Percentiles rank a stretch among this genome's conserved stretches.
Conservation (phyloP, 2,329 filamentous ascomycete genomes). For the Colletotrichum liriopes region DNA sequence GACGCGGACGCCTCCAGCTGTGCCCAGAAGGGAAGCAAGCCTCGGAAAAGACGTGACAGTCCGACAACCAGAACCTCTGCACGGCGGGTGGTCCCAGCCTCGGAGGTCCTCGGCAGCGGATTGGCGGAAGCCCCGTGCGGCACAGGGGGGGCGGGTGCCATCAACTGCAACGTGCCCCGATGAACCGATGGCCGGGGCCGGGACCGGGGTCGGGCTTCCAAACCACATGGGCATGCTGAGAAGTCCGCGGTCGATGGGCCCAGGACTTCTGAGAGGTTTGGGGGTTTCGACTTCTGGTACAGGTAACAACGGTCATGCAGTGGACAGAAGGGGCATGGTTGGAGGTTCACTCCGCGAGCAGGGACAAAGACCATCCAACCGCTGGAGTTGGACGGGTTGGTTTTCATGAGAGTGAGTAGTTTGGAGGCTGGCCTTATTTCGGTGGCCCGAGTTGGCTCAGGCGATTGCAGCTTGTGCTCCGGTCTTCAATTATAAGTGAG, state of each 20-base stretch:
- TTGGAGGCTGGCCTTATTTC: background rate
- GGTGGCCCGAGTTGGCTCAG: background rate
- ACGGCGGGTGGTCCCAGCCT: slow-evolving; percentile 18
- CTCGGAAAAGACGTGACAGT: slow-evolving; percentile 27
- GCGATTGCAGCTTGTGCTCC: background rate
- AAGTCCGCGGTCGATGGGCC: slow-evolving; percentile 35
- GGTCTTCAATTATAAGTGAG: background rate
- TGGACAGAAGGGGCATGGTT: slow-evolving; percentile 9
- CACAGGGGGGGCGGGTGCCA: slow-evolving; percentile 8
- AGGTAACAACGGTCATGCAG: background rate
- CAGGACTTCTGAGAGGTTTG: slow-evolving; percentile 20
- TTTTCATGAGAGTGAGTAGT: slow-evolving; percentile 12
- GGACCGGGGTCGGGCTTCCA: background rate
- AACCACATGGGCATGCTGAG: slow-evolving; percentile 11
- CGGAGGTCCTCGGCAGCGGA: slow-evolving; percentile 15
- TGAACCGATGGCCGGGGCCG: background rate
- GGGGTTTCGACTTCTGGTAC: background rate
- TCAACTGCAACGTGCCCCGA: slow-evolving; percentile 38
- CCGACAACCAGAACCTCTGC: slow-evolving; percentile 12
- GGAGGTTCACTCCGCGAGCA: slow-evolving; percentile 20
- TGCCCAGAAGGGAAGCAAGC: slow-evolving; percentile 39
- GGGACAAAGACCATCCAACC: slow-evolving; percentile 14
- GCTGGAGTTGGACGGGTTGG: slow-evolving; percentile 42
- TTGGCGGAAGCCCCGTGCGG: slow-evolving; percentile 16
- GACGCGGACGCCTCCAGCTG: slow-evolving; percentile 16